Evolutionary conservation across 163 green algal species (phyloP).

Genomic region (Scenedesmus sp.): DNA sequence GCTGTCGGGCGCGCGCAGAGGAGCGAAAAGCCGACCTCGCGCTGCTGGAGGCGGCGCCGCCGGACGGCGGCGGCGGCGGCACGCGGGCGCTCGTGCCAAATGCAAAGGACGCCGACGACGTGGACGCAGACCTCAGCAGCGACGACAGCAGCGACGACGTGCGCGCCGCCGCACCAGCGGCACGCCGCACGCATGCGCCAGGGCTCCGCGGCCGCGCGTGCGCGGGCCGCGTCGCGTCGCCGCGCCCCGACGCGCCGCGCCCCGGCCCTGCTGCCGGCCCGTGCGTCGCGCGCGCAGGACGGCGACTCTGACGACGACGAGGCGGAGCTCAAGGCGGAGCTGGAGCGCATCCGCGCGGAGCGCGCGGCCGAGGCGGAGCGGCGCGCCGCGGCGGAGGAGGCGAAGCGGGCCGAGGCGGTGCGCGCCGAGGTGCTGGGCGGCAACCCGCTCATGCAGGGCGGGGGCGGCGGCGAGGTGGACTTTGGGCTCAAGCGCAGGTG

Average conservation of each 20-base stretch:
- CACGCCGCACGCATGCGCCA: too few relatives aligned
- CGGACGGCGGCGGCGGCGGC: slow-evolving; percentile 49
- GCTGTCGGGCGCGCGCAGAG: too few relatives aligned
- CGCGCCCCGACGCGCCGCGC: too few relatives aligned
- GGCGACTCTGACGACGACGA: slow-evolving; percentile 77
- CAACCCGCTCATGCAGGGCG: slow-evolving; percentile 88
- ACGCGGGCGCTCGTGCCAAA: slow-evolving; percentile 73
- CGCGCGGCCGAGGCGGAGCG: slow-evolving; percentile 80
- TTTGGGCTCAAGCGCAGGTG: slow-evolving; percentile 64
- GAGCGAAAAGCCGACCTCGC: slow-evolving; percentile 79
- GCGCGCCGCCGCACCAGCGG: too few relatives aligned
- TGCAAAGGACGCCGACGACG: slow-evolving; percentile 86
- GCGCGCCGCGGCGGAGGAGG: slow-evolving; percentile 67
- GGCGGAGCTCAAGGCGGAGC: slow-evolving; percentile 92
- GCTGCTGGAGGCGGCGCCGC: slow-evolving; percentile 68
- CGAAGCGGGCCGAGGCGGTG: slow-evolving; percentile 62
- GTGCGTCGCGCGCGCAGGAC: too few relatives aligned
- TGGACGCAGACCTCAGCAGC: slow-evolving; percentile 62
- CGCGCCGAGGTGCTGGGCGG: slow-evolving; percentile 80
- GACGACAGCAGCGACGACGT: slow-evolving; percentile 74
- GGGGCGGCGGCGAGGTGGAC: slow-evolving; percentile 44
- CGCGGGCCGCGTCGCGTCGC: too few relatives aligned
- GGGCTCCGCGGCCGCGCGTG: too few relatives aligned
- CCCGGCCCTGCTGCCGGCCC: too few relatives aligned
- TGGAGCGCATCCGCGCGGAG: slow-evolving; percentile 97